Base-by-base conservation (phyloP, 2,329 filamentous ascomycete genomes). In the Fusarium longipes region DNA sequence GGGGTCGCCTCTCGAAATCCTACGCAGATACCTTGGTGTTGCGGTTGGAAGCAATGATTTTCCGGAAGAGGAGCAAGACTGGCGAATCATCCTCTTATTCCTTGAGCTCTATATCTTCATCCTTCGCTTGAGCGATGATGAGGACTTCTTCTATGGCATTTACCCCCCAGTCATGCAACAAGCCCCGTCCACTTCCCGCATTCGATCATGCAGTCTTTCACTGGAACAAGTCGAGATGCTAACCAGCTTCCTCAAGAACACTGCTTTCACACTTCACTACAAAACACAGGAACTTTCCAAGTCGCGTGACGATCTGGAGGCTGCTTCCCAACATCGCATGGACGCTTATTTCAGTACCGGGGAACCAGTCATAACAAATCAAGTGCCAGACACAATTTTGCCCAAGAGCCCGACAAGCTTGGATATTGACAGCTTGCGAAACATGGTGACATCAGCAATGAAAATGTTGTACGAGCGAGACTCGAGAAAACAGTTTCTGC, bases 101-200 rank as follows among this genome's bases (percentile, higher is more conserved):
- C 84, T 99, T 8, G 96, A 99, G 73, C 85, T 99, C 1, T 99
- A 97, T 76, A 93, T 91, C 3, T 98, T 98, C 75, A 88, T 97
- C 4, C 82, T 98, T 14, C 91, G 96, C 70, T 88, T 98, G 32
- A 97, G 95, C 76, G 96, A 99, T 70, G 96, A 99, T 67, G 95
- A 98, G 69, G 96, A 99, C 72, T 99, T 99, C 75, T 91, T 97
- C 64, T 86, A 88, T 57, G 84, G 84, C 55, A 80, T 86, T 63
- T 80, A 77, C 36, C 80, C 82, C 25, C 69, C 74, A 53, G 58
- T 76, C 29, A 69, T 80, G 20, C 77, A 78, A n/a, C 75, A 71
- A 20, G 78, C 76, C 45, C 80, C 76, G 27, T 80, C 77, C 24
- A 81, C 72, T 55, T 85, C 82, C 50, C 83, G 82, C 52, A 83